These are phyloP conservation scores for Silene noctiflora DNA, from an alignment of 179 eudicot genomes.

Conservation along the genomic window DNA sequence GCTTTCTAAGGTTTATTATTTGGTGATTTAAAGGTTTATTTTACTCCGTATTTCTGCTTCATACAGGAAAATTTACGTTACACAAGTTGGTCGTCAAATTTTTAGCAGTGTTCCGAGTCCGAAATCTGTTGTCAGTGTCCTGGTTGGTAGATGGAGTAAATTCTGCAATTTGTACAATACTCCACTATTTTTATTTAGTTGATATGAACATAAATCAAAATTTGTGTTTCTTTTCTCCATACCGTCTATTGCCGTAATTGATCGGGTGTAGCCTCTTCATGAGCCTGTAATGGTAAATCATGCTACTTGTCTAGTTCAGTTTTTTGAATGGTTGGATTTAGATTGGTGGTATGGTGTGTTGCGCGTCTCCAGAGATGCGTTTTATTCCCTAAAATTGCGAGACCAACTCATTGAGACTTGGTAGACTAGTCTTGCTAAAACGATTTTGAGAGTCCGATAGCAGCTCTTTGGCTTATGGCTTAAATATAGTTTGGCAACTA, in stretches of 20 bases:
- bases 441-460: too few relatives aligned
- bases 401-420: too few relatives aligned
- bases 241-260: not conserved
- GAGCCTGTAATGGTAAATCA: too few relatives aligned
- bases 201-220: conserved; percentile 5
- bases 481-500: too few relatives aligned
- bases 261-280: not conserved
- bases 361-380: too few relatives aligned
- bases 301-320: too few relatives aligned
- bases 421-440: too few relatives aligned
- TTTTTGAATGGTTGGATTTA: too few relatives aligned
- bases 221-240: not conserved
- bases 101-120: not conserved
- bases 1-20: conserved; percentile 29
- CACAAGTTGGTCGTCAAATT: conserved; percentile 4
- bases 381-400: too few relatives aligned
- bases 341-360: too few relatives aligned
- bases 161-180: not conserved
- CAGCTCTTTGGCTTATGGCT: too few relatives aligned
- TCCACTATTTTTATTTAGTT: not conserved
- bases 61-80: conserved; percentile 32
- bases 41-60: conserved; percentile 28
- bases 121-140: not conserved
- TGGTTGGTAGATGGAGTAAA: not conserved
- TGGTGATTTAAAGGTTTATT: conserved; percentile 17